Base-by-base conservation (phyloP, 371 early-diverging fungal genomes). In the Saksenaea vasiformis region DNA sequence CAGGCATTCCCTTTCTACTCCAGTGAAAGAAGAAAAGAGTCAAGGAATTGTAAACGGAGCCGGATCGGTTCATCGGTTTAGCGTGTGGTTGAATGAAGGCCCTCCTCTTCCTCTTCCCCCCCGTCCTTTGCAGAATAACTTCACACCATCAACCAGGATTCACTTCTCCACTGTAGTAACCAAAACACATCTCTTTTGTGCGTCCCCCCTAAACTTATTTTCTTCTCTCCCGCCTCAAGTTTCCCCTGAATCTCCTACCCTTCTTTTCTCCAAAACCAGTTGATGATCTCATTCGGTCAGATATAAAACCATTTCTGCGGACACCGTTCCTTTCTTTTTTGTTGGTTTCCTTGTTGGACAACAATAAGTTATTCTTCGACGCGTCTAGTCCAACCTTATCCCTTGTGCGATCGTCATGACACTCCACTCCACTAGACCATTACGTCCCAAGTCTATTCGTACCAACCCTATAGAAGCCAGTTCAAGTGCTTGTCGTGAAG, bases 231-330 rank as follows among this genome's bases (percentile, higher is more conserved):
- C 51, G 51, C 51, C 51, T 14, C 22, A 47, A 11, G 51, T n/a
- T 19, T 47, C 51, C 51, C 51, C 51, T 47, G 51, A 47, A 47
- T 22, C 51, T 47, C 51, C 51, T 47, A 39, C 39, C 39, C 39
- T 14, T 47, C 51, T 47, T 44, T 22, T 31, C 31, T 31, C 31
- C 31, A 31, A 47, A 47, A 47, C 22, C n/a, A 47, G 51, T 47
- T 4, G 51, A 47, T 47, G 51, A 47, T 47, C 51, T 47, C 51
- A 47, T 47, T 47, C n/a, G 51, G 51, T 47, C 51, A 47, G 22
- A 47, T 47, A 47, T 47, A 47, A 47, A 47, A 22, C 31, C 51
- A 47, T 19, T 10, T 47, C 24, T 22, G 51, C 26, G 51, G 51
- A 47, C 51, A 47, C 22, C 51, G 51, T 47, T 47, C 11, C 22